Conservation (phyloP, 495 filamentous ascomycete genomes). For the Trichoderma parareesei region DNA sequence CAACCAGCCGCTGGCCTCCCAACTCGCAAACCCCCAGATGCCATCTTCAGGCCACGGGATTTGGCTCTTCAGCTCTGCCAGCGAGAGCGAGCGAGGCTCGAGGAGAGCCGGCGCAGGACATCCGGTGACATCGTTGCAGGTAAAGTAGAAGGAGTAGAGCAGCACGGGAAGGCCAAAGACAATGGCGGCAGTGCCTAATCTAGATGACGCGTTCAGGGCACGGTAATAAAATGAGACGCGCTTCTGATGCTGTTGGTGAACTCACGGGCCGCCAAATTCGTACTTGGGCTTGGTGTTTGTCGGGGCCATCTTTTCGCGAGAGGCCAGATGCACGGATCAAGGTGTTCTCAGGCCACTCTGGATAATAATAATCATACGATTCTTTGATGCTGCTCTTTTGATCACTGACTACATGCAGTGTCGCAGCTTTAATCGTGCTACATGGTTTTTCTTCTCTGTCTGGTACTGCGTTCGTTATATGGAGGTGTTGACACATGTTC, state of each 20-base stretch:
- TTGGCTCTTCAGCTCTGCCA: constrained; percentile 67
- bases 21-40: constrained; percentile 50
- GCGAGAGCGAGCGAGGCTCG: constrained; percentile 58
- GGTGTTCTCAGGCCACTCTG: background rate
- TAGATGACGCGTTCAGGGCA: constrained; percentile 25
- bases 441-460: too few relatives aligned
- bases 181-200: constrained; percentile 64
- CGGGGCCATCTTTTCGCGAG: background rate
- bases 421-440: background rate
- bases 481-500: background rate
- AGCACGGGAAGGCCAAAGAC: constrained; percentile 68
- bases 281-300: constrained; percentile 40
- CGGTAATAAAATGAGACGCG: too few relatives aligned
- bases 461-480: background rate
- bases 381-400: background rate
- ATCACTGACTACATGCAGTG: background rate
- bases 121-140: constrained; percentile 87
- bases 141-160: constrained; percentile 67
- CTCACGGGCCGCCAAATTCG: constrained; percentile 85
- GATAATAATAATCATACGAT: background rate
- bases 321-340: background rate
- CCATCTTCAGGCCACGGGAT: constrained; percentile 69
- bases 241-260: constrained; percentile 20
- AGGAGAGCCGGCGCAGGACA: constrained; percentile 82
- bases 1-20: constrained; percentile 55